Evolutionary conservation across 345 rosid genomes (phyloP).

Genomic region (Sisymbrium irio): DNA sequence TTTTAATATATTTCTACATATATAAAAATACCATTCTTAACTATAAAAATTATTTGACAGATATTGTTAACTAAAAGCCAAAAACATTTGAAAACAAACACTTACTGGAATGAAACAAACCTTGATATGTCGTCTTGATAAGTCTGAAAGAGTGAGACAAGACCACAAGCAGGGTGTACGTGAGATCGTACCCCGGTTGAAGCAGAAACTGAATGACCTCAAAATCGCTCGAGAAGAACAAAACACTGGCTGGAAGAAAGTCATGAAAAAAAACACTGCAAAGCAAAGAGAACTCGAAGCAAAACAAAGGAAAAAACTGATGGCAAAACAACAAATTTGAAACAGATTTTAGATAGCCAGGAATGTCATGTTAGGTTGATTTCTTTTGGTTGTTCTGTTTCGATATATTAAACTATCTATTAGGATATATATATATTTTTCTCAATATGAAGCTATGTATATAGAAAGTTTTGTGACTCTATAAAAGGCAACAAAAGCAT

Average conservation of each 20-base stretch:
- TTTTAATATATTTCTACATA: too few species aligned
- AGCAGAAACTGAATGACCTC: background rate
- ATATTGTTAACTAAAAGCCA: too few species aligned
- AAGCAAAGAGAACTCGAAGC: background rate
- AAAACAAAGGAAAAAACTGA: background rate
- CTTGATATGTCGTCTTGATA: background rate
- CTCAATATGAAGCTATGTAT: too few species aligned
- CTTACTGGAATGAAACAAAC: too few species aligned
- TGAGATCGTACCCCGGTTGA: background rate
- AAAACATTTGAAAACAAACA: too few species aligned
- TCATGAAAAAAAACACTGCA: background rate
- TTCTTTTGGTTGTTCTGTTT: background rate
- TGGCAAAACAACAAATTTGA: background rate
- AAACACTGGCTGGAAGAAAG: background rate
- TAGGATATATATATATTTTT: too few species aligned
- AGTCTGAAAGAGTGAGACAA: background rate
- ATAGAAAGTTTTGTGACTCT: too few species aligned
- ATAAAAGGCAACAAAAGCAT: too few species aligned
- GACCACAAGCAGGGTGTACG: background rate
- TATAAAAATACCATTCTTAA: too few species aligned
- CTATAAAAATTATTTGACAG: too few species aligned
- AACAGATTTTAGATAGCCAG: background rate
- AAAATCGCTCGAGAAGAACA: background rate
- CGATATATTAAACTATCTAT: background rate
- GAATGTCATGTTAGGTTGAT: background rate